A percentile compares a stretch with the other conserved stretches of the same genome.
phyloP scores from a whole-genome alignment of 78 protist genomes.

The Dictyostelium discoideum region dicty_2.7 NC_007088.5:1107001-1107500 shows the following conservation, averaged over 20 bases:
- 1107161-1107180: too few relatives aligned
- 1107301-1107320: slow-evolving; percentile 6
- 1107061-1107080: too few relatives aligned
- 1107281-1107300: neutral
- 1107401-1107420: neutral
- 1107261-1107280: neutral
- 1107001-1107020: too few relatives aligned
- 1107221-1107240: neutral
- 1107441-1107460: neutral
- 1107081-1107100: too few relatives aligned
- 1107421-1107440: neutral
- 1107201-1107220: neutral
- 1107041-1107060: too few relatives aligned
- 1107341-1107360: slow-evolving; percentile 31
- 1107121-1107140: neutral
- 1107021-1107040: too few relatives aligned
- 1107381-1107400: neutral
- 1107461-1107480: neutral
- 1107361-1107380: slow-evolving; percentile 62
- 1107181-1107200: too few relatives aligned
- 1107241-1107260: neutral
- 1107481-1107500: neutral
- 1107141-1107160: too few relatives aligned
- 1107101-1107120: neutral
- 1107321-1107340: neutral